Evolutionary conservation across 371 early-diverging fungal genomes (phyloP).

Genomic region (Mucor sp.): DNA sequence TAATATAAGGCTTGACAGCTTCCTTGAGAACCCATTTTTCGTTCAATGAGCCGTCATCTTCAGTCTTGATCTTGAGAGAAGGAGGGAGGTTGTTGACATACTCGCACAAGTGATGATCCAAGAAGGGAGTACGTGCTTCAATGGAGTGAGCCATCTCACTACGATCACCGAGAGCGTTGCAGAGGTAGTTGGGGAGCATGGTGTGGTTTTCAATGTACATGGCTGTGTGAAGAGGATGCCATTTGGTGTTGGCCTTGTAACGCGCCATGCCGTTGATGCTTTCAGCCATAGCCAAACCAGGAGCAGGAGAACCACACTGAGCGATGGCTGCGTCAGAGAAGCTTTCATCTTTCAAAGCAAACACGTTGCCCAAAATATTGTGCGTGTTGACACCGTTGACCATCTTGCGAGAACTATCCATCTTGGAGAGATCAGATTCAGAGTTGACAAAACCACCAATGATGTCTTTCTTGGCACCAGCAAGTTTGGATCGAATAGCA

Average conservation of each 20-base stretch:
- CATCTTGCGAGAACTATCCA: conserved; percentile 6
- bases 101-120: conserved; percentile 25
- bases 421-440: neutral
- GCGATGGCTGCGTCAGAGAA: neutral
- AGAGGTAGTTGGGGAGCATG: conserved; percentile 21
- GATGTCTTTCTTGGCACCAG: neutral
- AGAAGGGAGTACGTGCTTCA: conserved; percentile 30
- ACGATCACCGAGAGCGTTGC: conserved; percentile 26
- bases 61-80: conserved; percentile 21
- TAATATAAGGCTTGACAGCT: conserved; percentile 28
- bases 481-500: neutral
- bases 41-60: conserved; percentile 17
- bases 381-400: conserved; percentile 6
- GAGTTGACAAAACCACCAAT: neutral
- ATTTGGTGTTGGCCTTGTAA: conserved; percentile 21
- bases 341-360: neutral
- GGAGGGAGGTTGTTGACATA: conserved; percentile 29
- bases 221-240: conserved; percentile 31
- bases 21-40: conserved; percentile 32
- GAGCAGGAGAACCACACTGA: conserved; percentile 10
- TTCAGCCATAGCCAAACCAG: conserved; percentile 11
- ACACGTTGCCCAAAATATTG: neutral
- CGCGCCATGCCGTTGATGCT: conserved; percentile 20
- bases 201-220: conserved; percentile 28
- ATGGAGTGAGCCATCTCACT: conserved; percentile 32